Evolutionary conservation across 129 eudicot genomes (phyloP).

Genomic region (Smallanthus sonchifolius): DNA sequence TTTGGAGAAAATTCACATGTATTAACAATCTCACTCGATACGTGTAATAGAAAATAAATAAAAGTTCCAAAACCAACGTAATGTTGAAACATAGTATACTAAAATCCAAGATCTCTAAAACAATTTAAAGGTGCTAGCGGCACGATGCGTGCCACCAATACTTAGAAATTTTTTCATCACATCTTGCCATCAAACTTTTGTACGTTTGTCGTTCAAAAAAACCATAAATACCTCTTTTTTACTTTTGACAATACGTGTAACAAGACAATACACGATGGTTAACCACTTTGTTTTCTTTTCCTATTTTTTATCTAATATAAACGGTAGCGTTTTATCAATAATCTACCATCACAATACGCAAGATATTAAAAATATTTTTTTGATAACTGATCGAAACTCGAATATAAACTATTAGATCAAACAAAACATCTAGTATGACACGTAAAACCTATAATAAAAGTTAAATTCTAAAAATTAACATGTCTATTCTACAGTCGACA

Average conservation of each 20-base stretch:
- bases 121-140: neutral
- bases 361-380: neutral
- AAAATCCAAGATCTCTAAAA: no score
- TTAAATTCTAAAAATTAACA: no score
- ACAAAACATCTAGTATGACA: neutral
- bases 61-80: neutral
- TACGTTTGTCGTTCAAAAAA: no score
- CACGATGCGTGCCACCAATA: neutral
- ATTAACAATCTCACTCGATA: neutral
- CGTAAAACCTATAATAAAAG: neutral
- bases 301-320: neutral
- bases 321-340: neutral
- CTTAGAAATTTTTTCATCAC: neutral
- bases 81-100: no score
- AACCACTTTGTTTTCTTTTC: neutral
- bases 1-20: neutral
- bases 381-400: neutral
- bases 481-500: conserved; percentile 23
- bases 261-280: neutral
- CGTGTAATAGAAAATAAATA: neutral
- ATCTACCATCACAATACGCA: neutral
- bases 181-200: no score
- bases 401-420: neutral
- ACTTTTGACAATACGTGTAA: no score
- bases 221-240: no score